Evolutionary conservation across 176 grass and related monocot species (phyloP).

Genomic region (Pontederia paniculata): DNA sequence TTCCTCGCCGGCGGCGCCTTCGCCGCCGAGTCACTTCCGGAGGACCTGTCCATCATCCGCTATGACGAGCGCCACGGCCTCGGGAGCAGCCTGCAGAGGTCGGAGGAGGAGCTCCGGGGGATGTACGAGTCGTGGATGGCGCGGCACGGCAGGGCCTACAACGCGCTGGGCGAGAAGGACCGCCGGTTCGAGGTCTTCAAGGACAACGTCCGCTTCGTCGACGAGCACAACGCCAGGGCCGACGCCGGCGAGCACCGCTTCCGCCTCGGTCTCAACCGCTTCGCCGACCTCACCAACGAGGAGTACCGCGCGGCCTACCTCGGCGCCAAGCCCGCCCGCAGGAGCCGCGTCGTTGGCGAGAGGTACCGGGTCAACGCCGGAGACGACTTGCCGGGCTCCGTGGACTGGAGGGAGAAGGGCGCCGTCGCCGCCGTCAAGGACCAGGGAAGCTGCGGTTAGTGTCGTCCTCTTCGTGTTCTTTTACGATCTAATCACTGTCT

Average conservation of each 20-base stretch:
- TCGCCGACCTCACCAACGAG: slow-evolving; percentile 20
- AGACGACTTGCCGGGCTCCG: neutral
- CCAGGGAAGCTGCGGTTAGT: neutral
- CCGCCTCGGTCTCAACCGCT: slow-evolving; percentile 17
- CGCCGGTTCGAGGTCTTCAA: slow-evolving; percentile 1
- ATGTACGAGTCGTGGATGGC: neutral
- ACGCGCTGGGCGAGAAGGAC: neutral
- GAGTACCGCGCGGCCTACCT: slow-evolving; percentile 14
- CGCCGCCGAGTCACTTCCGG: neutral
- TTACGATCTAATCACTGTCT: neutral
- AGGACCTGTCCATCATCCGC: slow-evolving; percentile 1
- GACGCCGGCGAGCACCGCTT: slow-evolving; percentile 2
- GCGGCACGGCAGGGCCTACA: neutral
- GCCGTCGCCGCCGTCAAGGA: slow-evolving; percentile 4
- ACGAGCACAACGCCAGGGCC: neutral
- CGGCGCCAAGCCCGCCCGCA: neutral
- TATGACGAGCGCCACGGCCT: neutral
- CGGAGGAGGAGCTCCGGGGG: neutral
- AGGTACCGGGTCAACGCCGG: neutral
- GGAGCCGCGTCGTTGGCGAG: neutral
- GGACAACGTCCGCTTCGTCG: neutral
- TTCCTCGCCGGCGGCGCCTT: neutral
- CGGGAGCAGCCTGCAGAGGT: neutral
- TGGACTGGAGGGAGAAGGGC: slow-evolving; percentile 3
- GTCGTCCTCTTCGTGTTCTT: neutral